phyloP scores from a whole-genome alignment of 495 filamentous ascomycete genomes.

The Entonaema liquescens region DNA sequence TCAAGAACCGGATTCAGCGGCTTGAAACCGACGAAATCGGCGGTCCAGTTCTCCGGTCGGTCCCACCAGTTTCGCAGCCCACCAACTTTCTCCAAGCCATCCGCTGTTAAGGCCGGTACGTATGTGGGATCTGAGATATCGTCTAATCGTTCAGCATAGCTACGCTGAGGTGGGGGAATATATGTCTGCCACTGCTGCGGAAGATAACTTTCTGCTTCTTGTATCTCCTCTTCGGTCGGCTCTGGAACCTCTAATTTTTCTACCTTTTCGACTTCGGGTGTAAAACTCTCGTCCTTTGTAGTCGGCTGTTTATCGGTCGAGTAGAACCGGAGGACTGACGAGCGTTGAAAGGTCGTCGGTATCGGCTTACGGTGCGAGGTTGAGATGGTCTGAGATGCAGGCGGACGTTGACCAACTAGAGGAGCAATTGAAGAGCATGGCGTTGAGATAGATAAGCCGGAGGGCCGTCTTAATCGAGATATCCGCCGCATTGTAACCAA shows the following conservation, averaged over 20 bases:
- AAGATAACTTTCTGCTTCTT: not conserved
- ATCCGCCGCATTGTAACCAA: constrained; percentile 44
- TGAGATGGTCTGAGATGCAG: constrained; percentile 9
- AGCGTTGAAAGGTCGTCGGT: constrained; percentile 5
- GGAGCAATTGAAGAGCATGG: constrained; percentile 16
- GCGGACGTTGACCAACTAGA: constrained; percentile 15
- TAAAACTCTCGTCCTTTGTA: not conserved
- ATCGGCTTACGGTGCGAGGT: constrained; percentile 10
- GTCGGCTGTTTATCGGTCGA: constrained; percentile 28
- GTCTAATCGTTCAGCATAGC: constrained; percentile 29
- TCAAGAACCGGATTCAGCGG: constrained; percentile 51
- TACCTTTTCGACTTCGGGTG: not conserved
- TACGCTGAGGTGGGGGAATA: constrained; percentile 23
- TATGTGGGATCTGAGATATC: constrained; percentile 59
- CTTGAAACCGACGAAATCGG: constrained; percentile 52
- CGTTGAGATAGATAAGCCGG: constrained; percentile 26
- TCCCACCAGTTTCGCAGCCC: constrained; percentile 61
- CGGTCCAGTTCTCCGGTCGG: constrained; percentile 53
- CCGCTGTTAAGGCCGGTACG: constrained; percentile 63
- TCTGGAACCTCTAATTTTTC: constrained; percentile 3
- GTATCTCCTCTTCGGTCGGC: not conserved
- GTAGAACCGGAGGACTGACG: constrained; percentile 31
- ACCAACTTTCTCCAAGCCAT: constrained; percentile 67
- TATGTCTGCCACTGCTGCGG: constrained; percentile 16
- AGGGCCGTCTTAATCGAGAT: constrained; percentile 41